Percentiles rank a stretch among this genome's conserved stretches.
Conservation (phyloP, 306 rosid genomes). For the Malus fusca region DNA sequence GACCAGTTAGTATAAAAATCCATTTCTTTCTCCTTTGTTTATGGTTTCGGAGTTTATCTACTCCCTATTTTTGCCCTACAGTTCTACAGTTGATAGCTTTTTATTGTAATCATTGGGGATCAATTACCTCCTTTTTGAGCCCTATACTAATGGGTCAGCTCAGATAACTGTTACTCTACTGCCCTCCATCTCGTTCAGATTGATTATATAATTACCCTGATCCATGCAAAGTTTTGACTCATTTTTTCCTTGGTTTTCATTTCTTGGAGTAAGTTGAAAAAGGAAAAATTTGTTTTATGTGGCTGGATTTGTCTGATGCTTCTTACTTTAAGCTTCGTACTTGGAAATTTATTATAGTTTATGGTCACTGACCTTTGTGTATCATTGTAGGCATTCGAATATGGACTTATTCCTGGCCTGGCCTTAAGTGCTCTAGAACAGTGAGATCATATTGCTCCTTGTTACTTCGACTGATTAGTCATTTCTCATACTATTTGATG, state of each 20-base stretch:
- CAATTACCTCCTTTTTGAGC: neutral
- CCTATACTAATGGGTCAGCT: neutral
- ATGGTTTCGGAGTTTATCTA: neutral
- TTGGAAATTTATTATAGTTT: neutral
- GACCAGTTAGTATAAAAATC: slow-evolving; percentile 58
- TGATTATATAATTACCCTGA: neutral
- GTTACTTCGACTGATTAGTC: slow-evolving; percentile 12
- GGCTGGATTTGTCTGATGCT: neutral
- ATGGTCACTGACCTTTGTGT: slow-evolving; percentile 11
- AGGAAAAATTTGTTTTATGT: neutral
- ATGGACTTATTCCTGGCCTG: slow-evolving; percentile 86
- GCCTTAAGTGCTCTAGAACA: slow-evolving; percentile 81
- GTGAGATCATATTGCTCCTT: slow-evolving; percentile 47
- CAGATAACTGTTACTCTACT: neutral
- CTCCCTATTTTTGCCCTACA: slow-evolving; percentile 4
- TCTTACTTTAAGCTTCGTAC: neutral
- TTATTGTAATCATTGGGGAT: neutral
- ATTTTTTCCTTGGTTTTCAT: neutral
- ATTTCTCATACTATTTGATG: neutral
- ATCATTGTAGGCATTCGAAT: slow-evolving; percentile 65
- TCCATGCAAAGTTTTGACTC: neutral
- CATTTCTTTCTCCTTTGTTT: slow-evolving; percentile 3
- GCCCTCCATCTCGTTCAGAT: neutral
- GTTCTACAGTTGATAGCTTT: neutral
- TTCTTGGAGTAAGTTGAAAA: neutral